Conservation (phyloP, 2,329 filamentous ascomycete species). For the Phaeomoniella chlamydospora region DNA sequence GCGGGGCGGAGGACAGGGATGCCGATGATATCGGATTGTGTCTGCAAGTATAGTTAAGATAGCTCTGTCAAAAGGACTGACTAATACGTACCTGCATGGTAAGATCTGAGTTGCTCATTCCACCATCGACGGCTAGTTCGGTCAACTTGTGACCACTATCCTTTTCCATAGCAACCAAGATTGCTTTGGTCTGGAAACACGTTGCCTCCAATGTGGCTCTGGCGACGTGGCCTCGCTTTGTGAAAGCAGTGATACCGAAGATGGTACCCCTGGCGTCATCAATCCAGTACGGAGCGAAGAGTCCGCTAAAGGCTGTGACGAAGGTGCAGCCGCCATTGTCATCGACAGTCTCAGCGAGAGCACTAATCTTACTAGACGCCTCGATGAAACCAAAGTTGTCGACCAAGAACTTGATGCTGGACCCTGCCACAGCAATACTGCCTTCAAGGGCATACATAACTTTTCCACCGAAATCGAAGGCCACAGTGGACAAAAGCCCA, state of each 20-base stretch:
- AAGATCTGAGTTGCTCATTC: slow-evolving; percentile 64
- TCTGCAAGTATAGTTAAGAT: too few relatives aligned
- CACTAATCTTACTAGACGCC: slow-evolving; percentile 38
- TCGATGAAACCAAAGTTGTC: slow-evolving; percentile 42
- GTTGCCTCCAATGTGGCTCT: slow-evolving; percentile 70
- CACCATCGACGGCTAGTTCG: slow-evolving; percentile 62
- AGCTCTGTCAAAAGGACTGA: too few relatives aligned
- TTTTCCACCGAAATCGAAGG: slow-evolving; percentile 58
- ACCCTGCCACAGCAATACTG: slow-evolving; percentile 58
- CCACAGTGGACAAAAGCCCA: slow-evolving; percentile 61
- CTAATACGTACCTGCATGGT: slow-evolving; percentile 50
- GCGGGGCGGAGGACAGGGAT: slow-evolving; percentile 72
- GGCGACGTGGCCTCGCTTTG: slow-evolving; percentile 62
- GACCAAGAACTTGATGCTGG: slow-evolving; percentile 53
- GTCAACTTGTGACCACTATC: slow-evolving; percentile 59
- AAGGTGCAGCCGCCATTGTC: slow-evolving; percentile 67
- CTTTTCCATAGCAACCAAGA: slow-evolving; percentile 68
- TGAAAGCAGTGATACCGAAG: slow-evolving; percentile 64
- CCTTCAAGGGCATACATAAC: slow-evolving; percentile 62
- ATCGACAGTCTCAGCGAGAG: slow-evolving; percentile 39
- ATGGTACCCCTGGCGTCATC: slow-evolving; percentile 69
- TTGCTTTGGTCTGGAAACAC: slow-evolving; percentile 72
- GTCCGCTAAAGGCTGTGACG: slow-evolving; percentile 67
- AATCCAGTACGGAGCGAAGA: slow-evolving; percentile 78
- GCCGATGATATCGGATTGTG: slow-evolving; percentile 71